Conservation (phyloP, 768 basidiomycete genomes). For the Podaxis sp. region DNA sequence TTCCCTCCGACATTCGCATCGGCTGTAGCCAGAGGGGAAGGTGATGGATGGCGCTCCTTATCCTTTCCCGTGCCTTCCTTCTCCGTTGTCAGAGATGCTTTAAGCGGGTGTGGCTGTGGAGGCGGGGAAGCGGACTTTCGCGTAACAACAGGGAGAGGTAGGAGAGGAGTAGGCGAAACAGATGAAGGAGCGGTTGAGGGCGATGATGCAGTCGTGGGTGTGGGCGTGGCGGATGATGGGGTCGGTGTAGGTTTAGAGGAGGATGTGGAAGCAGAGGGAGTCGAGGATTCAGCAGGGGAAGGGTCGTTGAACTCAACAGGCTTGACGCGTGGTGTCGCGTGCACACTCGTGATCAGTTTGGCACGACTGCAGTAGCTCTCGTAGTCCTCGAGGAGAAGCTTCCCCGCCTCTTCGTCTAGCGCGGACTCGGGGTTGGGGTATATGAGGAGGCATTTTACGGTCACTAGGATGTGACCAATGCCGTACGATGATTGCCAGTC, state of each 20-base stretch:
- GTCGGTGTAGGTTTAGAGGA: conserved; percentile 24
- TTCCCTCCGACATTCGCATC: conserved; percentile 60
- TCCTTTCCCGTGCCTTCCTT: conserved; percentile 37
- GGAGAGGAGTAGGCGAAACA: conserved; percentile 22
- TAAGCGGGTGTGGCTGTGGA: conserved; percentile 38
- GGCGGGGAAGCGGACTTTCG: conserved; percentile 46
- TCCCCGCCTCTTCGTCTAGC: conserved; percentile 94
- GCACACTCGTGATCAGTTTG: conserved; percentile 85
- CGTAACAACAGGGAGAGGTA: conserved; percentile 42
- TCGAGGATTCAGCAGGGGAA: conserved; percentile 20
- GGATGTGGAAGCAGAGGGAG: conserved; percentile 21
- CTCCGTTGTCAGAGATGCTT: conserved; percentile 37
- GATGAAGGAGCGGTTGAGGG: conserved; percentile 27
- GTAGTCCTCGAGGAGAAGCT: conserved; percentile 87
- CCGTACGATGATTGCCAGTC: conserved; percentile 94
- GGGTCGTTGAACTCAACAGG: conserved; percentile 71
- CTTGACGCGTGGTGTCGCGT: conserved; percentile 77
- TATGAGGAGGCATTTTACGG: conserved; percentile 93
- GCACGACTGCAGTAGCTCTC: conserved; percentile 85
- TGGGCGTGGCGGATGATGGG: conserved; percentile 21
- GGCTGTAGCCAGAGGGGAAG: conserved; percentile 68
- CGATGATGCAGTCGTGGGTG: conserved; percentile 20
- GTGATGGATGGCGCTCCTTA: conserved; percentile 67
- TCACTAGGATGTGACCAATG: conserved; percentile 87
- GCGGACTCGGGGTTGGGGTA: conserved; percentile 97